Evolutionary conservation across 345 rosid species (phyloP).

Genomic region (Salix caprea): DNA sequence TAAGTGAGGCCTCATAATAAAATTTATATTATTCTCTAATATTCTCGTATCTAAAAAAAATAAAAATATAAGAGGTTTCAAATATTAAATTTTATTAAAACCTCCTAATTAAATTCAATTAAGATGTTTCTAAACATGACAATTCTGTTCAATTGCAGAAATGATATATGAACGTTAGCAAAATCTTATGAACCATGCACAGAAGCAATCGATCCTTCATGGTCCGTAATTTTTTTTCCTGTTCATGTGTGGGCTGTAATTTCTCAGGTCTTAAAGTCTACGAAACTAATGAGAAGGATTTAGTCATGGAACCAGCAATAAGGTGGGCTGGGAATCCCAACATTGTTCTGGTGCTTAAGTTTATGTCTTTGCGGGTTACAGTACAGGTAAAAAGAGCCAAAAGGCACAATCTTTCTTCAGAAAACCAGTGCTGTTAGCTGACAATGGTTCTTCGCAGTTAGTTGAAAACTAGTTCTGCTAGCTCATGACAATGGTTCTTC

Average conservation of each 20-base stretch:
- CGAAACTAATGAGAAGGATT: conserved; percentile 67
- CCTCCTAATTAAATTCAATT: too few species aligned
- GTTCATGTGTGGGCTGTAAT: neutral
- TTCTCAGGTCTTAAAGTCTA: conserved; percentile 57
- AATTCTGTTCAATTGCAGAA: neutral
- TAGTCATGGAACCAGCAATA: conserved; percentile 64
- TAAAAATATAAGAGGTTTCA: too few species aligned
- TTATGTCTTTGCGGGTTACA: conserved; percentile 41
- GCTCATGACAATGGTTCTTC: conserved; percentile 20
- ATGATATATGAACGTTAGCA: neutral
- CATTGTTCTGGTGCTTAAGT: conserved; percentile 53
- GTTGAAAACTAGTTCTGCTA: neutral
- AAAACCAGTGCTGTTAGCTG: neutral
- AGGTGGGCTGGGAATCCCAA: conserved; percentile 84
- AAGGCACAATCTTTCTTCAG: neutral
- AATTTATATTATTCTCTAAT: too few species aligned
- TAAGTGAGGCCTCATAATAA: too few species aligned
- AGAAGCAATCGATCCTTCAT: neutral
- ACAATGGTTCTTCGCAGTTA: too few species aligned
- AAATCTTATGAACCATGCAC: neutral
- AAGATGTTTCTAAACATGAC: too few species aligned
- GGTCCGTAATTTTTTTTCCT: neutral
- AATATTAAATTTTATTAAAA: too few species aligned
- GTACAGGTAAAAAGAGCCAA: conserved; percentile 51
- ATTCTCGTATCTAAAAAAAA: too few species aligned